Base-by-base conservation (phyloP, 2,329 filamentous ascomycete genomes). In the Fusarium miscanthi region DNA sequence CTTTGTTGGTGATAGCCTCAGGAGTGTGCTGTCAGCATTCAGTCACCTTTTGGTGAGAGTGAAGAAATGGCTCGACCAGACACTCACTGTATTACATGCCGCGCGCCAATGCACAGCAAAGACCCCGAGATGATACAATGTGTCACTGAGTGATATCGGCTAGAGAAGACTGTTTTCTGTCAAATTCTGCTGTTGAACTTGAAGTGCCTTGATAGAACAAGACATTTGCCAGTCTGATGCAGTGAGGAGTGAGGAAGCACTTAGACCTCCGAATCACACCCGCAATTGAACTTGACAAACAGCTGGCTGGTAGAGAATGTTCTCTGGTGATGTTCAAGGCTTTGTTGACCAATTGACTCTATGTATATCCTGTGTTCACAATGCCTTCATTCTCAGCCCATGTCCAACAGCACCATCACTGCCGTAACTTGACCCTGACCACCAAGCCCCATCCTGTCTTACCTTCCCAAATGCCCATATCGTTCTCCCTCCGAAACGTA, bases 381-480 rank as follows among this genome's bases (percentile, higher is more conserved):
- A 27, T 54, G 35, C 13, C 37, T n/a, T 53, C 35, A 25, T 54
- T n/a, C 35, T 41, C 37, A 54, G 33, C 49, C 49, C 19, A 40
- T 53, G 33, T 38, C 25, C 35, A 27, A 52, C 33, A 33, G 0
- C 25, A 16, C 12, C 21, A 37, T 74, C 46, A 77, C 23, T 61
- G 66, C 13, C 57, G 54, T 74, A 78, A 61, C 49, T 59, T 74
- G 13, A 88, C 79, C 2, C 77, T 79, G 3, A 87, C 80, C 19
- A 87, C 83, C 35, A 89, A 79, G 1, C 82, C 87, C 81, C 83
- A 88, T 5, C 87, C 87, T 4, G 81, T 83, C 67, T 80, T 79
- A 37, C 84, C 86, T 75, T 89, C 86, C 82, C 84, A 86, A 2
- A 89, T 77, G 0, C 87, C 87, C 74, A 89, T 80, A 19, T 84